Evolutionary conservation across 2,329 filamentous ascomycete genomes (phyloP).

Genomic region (Ceratocystis albifundus): DNA sequence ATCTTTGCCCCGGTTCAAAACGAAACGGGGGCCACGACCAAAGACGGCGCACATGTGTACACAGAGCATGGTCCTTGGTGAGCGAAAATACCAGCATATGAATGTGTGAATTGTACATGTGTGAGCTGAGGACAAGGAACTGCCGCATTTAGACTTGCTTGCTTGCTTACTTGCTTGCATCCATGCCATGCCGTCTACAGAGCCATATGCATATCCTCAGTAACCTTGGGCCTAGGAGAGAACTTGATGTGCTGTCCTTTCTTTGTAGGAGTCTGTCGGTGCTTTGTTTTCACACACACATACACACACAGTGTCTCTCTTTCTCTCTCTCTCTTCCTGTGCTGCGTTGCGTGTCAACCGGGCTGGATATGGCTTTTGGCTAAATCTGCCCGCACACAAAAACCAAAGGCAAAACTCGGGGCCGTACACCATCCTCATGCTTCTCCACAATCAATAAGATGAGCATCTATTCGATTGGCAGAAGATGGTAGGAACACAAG

Average conservation of each 20-base stretch:
- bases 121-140: not conserved
- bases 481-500: slow-evolving; percentile 3
- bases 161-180: no score
- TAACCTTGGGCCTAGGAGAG: not conserved
- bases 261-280: not conserved
- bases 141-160: not conserved
- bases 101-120: not conserved
- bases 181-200: not conserved
- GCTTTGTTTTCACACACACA: not conserved
- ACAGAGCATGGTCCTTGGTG: slow-evolving; percentile 6
- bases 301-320: no score
- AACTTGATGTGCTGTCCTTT: slow-evolving; percentile 7
- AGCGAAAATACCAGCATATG: slow-evolving; percentile 8
- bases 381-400: not conserved
- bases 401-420: not conserved
- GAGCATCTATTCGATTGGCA: not conserved
- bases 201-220: not conserved
- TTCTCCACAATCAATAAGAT: slow-evolving; percentile 11
- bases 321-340: no score
- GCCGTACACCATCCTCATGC: not conserved
- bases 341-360: not conserved
- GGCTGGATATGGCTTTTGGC: not conserved
- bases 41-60: slow-evolving; percentile 10
- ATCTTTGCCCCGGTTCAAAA: not conserved
- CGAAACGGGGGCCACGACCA: not conserved